Conservation (phyloP, 2,329 filamentous ascomycete genomes). For the Cladophialophora exuberans region DNA sequence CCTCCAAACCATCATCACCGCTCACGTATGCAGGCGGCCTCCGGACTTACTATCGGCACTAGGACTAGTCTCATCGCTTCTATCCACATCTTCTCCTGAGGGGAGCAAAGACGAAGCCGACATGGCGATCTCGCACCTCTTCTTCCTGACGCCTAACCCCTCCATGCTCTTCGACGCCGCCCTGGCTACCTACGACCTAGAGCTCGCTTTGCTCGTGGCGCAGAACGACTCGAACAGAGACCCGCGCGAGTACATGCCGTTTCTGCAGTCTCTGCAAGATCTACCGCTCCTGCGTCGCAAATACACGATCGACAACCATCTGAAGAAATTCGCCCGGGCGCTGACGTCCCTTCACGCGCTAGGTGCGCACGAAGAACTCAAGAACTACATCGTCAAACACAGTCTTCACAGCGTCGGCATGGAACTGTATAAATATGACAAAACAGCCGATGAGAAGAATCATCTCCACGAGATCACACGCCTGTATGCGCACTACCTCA, state of each 20-base stretch:
- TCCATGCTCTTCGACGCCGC: conserved; percentile 90
- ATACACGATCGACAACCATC: conserved; percentile 87
- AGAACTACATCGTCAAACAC: conserved; percentile 77
- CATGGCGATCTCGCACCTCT: conserved; percentile 92
- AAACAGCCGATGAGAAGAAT: no score
- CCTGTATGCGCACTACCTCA: conserved; percentile 79
- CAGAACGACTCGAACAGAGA: conserved; percentile 91
- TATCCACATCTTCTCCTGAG: conserved; percentile 41
- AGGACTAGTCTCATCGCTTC: conserved; percentile 73
- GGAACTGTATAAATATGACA: conserved; percentile 80
- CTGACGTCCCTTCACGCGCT: conserved; percentile 74
- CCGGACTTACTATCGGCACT: conserved; percentile 88
- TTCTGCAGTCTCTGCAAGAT: conserved; percentile 83
- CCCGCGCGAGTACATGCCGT: conserved; percentile 91
- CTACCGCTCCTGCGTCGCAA: conserved; percentile 70
- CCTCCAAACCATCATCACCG: conserved; percentile 90
- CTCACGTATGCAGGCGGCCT: conserved; percentile 89
- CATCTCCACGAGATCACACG: conserved; percentile 70
- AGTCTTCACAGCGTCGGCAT: conserved; percentile 77
- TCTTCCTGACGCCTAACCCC: conserved; percentile 85
- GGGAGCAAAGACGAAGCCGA: conserved; percentile 68
- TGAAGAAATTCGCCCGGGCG: conserved; percentile 76
- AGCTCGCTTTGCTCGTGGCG: conserved; percentile 85
- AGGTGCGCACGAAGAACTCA: conserved; percentile 75
- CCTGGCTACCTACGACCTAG: conserved; percentile 86